phyloP scores from a whole-genome alignment of 495 filamentous ascomycete genomes.

The Niebla homalea region DNA sequence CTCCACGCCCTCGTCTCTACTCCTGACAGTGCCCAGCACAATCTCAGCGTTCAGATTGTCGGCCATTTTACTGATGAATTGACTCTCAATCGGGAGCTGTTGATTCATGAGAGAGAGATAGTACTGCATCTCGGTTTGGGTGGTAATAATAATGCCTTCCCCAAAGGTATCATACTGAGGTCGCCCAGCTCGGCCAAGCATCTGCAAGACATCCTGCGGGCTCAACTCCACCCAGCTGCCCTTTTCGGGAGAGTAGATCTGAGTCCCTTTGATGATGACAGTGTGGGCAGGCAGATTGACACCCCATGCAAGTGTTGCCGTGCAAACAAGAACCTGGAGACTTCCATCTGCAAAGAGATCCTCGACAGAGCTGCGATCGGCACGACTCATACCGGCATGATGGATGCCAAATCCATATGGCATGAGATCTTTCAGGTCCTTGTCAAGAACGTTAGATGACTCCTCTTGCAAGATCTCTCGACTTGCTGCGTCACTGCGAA shows the following conservation, averaged over 20 bases:
- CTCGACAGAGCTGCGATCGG: slow-evolving; percentile 87
- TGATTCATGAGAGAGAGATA: slow-evolving; percentile 94
- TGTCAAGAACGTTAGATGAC: slow-evolving; percentile 67
- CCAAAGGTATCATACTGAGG: slow-evolving; percentile 97
- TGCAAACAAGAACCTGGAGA: slow-evolving; percentile 93
- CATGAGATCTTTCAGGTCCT: slow-evolving; percentile 84
- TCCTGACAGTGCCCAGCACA: slow-evolving; percentile 89
- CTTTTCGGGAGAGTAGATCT: slow-evolving; percentile 96
- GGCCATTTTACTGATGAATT: slow-evolving; percentile 81
- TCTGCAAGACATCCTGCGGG: slow-evolving; percentile 95
- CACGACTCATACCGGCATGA: slow-evolving; percentile 89
- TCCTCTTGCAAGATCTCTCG: slow-evolving; percentile 78
- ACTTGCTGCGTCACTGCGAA: slow-evolving; percentile 85
- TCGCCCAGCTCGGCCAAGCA: slow-evolving; percentile 92
- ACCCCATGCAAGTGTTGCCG: slow-evolving; percentile 91
- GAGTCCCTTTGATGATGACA: slow-evolving; percentile 94
- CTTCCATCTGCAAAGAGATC: slow-evolving; percentile 83
- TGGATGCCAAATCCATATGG: slow-evolving; percentile 97
- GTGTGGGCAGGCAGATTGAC: slow-evolving; percentile 91
- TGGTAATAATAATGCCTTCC: slow-evolving; percentile 97
- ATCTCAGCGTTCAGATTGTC: slow-evolving; percentile 97
- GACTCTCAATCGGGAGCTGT: slow-evolving; percentile 94
- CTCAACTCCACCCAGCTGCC: slow-evolving; percentile 97
- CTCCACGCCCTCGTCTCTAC: slow-evolving; percentile 86
- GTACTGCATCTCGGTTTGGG: slow-evolving; percentile 87